Evolutionary conservation across 352 stramenopile species (phyloP).

Genomic region (Phytophthora sp.): DNA sequence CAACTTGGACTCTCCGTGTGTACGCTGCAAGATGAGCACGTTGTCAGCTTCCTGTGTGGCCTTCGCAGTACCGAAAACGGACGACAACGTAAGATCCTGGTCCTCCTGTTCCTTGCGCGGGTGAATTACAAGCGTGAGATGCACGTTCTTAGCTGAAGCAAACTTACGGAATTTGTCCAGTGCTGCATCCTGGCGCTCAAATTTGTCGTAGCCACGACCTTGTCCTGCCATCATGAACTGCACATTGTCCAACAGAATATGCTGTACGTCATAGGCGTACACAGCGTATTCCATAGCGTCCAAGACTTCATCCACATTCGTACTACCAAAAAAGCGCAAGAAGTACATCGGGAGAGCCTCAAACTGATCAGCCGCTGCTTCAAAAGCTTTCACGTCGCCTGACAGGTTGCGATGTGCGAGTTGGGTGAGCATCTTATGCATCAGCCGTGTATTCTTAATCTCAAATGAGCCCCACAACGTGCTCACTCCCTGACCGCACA

Average conservation of each 20-base stretch:
- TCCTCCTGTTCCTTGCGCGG: slow-evolving; percentile 98
- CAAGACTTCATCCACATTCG: slow-evolving; percentile 94
- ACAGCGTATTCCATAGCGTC: slow-evolving; percentile 99
- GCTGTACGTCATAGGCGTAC: slow-evolving; percentile 98
- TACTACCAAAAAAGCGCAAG: slow-evolving; percentile 98
- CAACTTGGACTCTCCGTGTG: slow-evolving; percentile 89
- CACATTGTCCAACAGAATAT: slow-evolving; percentile 99
- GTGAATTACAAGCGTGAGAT: slow-evolving; percentile 99
- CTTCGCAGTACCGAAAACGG: slow-evolving; percentile 98
- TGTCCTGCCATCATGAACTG: slow-evolving; percentile 99
- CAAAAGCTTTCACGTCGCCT: slow-evolving; percentile 80
- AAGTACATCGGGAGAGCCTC: slow-evolving; percentile 97
- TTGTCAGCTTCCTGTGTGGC: slow-evolving; percentile 99
- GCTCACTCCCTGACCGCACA: slow-evolving; percentile 96
- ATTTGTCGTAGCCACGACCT: slow-evolving; percentile 88
- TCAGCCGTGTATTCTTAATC: slow-evolving; percentile 98
- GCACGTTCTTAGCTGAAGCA: slow-evolving; percentile 97
- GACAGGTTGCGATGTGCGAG: slow-evolving; percentile 76
- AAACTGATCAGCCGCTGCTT: slow-evolving; percentile 89
- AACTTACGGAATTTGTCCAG: slow-evolving; percentile 97
- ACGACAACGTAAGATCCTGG: slow-evolving; percentile 92
- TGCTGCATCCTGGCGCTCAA: slow-evolving; percentile 91
- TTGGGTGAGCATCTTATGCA: slow-evolving; percentile 99
- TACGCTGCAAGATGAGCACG: slow-evolving; percentile 98
- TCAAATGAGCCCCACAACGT: slow-evolving; percentile 99